Percentiles rank a stretch among this genome's conserved stretches.
Evolutionary conservation across 176 grass and related monocot genomes (phyloP).

Genomic region (Neostapfia colusana): DNA sequence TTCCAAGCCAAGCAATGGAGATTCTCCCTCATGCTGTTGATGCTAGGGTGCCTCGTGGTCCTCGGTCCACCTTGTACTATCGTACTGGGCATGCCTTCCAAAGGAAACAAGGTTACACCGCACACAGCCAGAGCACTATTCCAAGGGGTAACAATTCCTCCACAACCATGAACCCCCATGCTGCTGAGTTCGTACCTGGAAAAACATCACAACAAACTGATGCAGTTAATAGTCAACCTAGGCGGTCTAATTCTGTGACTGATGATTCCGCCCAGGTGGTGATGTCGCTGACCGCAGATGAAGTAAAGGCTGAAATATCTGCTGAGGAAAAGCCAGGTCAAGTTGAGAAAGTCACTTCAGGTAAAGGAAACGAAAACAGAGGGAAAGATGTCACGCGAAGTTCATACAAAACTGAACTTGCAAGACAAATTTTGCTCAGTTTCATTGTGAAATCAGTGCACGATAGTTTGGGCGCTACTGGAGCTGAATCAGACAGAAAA

Average conservation of each 20-base stretch:
- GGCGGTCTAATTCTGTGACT: slow-evolving; percentile 33
- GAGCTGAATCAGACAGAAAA: slow-evolving; percentile 39
- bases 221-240: slow-evolving; percentile 36
- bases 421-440: slow-evolving; percentile 87
- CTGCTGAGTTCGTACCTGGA: slow-evolving; percentile 86
- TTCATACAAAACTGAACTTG: slow-evolving; percentile 78
- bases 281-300: slow-evolving; percentile 18
- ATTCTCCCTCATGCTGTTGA: slow-evolving; percentile 66
- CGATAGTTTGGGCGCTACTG: slow-evolving; percentile 58
- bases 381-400: slow-evolving; percentile 49
- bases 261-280: slow-evolving; percentile 24
- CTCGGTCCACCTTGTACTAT: slow-evolving; percentile 75
- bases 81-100: slow-evolving; percentile 62
- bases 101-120: slow-evolving; percentile 73
- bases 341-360: slow-evolving; percentile 46
- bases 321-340: slow-evolving; percentile 38
- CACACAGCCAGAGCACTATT: slow-evolving; percentile 63
- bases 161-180: slow-evolving; percentile 90
- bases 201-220: slow-evolving; percentile 62
- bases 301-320: slow-evolving; percentile 24
- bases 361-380: slow-evolving; percentile 54
- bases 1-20: slow-evolving; percentile 61
- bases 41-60: slow-evolving; percentile 76
- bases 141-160: slow-evolving; percentile 32
- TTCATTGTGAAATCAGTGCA: slow-evolving; percentile 91